These are phyloP conservation scores for Aspergillus sp. DNA, from an alignment of 2,329 filamentous ascomycete species.

Conservation along the genomic window DNA sequence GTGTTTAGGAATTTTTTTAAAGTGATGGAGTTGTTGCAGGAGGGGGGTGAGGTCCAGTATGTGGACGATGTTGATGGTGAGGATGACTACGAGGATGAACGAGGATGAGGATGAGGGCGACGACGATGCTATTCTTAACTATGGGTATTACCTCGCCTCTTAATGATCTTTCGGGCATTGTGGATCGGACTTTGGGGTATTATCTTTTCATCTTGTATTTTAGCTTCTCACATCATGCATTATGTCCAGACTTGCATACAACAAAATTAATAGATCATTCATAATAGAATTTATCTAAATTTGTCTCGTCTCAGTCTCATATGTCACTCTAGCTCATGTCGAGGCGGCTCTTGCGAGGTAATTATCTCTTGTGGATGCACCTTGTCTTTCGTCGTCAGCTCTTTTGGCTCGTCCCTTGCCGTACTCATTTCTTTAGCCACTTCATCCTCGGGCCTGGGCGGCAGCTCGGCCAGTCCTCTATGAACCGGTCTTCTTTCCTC, in stretches of 20 bases:
- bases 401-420: background rate
- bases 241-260: background rate
- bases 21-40: background rate
- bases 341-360: background rate
- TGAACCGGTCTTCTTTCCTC: background rate
- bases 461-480: background rate
- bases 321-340: background rate
- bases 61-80: background rate
- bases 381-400: background rate
- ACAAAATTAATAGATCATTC: too few relatives aligned
- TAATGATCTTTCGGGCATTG: too few relatives aligned
- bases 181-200: too few relatives aligned
- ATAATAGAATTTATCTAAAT: too few relatives aligned
- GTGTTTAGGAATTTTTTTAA: background rate
- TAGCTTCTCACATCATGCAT: too few relatives aligned
- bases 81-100: too few relatives aligned
- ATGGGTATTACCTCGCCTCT: too few relatives aligned
- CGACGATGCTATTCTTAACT: background rate
- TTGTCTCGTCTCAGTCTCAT: too few relatives aligned
- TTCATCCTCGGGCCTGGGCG: background rate
- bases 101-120: background rate
- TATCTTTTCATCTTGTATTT: too few relatives aligned
- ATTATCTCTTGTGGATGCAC: conserved; percentile 1
- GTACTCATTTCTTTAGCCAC: background rate
- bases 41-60: background rate